Conservation (phyloP, 176 grass and related monocot genomes). For the Eremochloa ophiuroides region DNA sequence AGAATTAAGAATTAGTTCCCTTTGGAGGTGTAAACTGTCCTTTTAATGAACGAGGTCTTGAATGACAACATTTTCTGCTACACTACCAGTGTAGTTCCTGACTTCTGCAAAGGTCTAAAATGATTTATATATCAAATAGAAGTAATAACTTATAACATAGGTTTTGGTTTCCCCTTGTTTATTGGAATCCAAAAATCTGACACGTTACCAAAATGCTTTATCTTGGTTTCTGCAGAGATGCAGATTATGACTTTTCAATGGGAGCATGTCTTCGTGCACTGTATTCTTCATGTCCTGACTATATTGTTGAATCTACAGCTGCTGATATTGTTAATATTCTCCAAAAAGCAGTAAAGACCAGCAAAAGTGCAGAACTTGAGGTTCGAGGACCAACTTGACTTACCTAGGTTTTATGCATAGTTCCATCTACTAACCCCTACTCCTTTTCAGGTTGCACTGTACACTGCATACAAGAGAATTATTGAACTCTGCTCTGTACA, state of each 20-base stretch:
- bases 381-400: conserved; percentile 42
- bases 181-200: background rate
- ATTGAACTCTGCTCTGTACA: conserved; percentile 59
- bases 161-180: conserved; percentile 13
- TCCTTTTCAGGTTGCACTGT: conserved; percentile 72
- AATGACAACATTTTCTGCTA: background rate
- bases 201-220: background rate
- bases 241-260: conserved; percentile 71
- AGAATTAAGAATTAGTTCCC: background rate
- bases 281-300: conserved; percentile 69
- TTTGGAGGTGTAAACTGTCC: background rate
- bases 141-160: background rate
- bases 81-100: background rate
- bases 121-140: background rate
- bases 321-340: conserved; percentile 68
- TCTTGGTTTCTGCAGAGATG: conserved; percentile 56
- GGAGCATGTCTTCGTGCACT: conserved; percentile 75
- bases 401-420: background rate
- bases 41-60: background rate
- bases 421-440: conserved; percentile 18
- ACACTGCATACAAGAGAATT: conserved; percentile 81
- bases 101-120: background rate
- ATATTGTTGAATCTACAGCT: conserved; percentile 84
- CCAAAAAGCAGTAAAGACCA: conserved; percentile 47
- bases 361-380: conserved; percentile 77